phyloP scores from a whole-genome alignment of 257 asterid genomes.

The Penstemon barbatus region DNA sequence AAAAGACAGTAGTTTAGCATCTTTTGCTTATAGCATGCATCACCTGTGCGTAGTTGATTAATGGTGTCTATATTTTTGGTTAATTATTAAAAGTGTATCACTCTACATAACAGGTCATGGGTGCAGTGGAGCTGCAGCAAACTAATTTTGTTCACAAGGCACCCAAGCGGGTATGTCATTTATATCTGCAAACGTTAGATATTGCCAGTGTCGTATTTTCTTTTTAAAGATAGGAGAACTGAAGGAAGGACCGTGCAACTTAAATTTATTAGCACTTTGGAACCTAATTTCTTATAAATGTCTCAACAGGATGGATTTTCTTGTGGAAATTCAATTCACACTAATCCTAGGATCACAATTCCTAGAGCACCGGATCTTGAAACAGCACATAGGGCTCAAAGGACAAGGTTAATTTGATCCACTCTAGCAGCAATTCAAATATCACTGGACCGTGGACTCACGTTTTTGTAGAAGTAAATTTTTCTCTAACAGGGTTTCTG shows the following conservation, averaged over 20 bases:
- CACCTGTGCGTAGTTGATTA: not conserved
- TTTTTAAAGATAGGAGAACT: not conserved
- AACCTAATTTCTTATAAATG: conserved; percentile 19
- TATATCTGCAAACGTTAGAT: conserved; percentile 15
- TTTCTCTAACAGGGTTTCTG: conserved; percentile 9
- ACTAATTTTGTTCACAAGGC: conserved; percentile 69
- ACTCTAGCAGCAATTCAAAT: not conserved
- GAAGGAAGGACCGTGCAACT: not conserved
- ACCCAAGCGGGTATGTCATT: conserved; percentile 63
- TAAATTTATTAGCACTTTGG: conserved; percentile 6
- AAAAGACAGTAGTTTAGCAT: not conserved
- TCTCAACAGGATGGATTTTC: conserved; percentile 55
- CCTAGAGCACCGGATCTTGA: conserved; percentile 83
- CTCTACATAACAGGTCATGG: conserved; percentile 56
- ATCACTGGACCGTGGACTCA: not conserved
- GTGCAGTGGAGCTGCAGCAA: conserved; percentile 62
- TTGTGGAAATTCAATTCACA: conserved; percentile 37
- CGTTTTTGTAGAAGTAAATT: not conserved
- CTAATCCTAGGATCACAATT: conserved; percentile 66
- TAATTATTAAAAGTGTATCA: conserved; percentile 3
- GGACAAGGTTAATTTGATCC: conserved; percentile 49
- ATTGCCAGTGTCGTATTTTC: not conserved
- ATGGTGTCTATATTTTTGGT: not conserved
- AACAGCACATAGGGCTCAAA: conserved; percentile 79
- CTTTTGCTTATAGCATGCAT: not conserved